Evolutionary conservation across 2,329 filamentous ascomycete species (phyloP).

Genomic region (Clonostachys rhizophaga): DNA sequence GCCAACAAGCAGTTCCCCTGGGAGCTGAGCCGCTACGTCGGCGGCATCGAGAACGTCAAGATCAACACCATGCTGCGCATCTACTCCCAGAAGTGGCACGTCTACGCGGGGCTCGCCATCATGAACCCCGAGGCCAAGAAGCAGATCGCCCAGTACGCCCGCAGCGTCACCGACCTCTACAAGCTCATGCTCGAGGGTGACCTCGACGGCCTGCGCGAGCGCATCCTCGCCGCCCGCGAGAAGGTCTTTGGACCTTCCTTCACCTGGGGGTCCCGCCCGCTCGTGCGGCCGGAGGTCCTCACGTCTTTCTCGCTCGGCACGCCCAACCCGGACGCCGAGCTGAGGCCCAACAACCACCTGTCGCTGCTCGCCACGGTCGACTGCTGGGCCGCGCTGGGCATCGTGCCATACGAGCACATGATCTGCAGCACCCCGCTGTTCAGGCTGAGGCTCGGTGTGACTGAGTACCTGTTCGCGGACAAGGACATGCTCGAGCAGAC

Average conservation of each 20-base stretch:
- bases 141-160: slow-evolving; percentile 92
- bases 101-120: slow-evolving; percentile 95
- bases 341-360: slow-evolving; percentile 86
- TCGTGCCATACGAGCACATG: slow-evolving; percentile 98
- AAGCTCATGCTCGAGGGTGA: slow-evolving; percentile 94
- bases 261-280: slow-evolving; percentile 56
- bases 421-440: slow-evolving; percentile 98
- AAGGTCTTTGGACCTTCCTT: slow-evolving; percentile 70
- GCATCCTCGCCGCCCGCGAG: slow-evolving; percentile 62
- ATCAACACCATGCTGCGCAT: slow-evolving; percentile 97
- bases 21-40: slow-evolving; percentile 93
- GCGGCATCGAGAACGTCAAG: slow-evolving; percentile 98
- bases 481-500: slow-evolving; percentile 76
- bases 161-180: slow-evolving; percentile 88
- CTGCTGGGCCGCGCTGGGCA: slow-evolving; percentile 92
- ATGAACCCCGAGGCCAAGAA: slow-evolving; percentile 88
- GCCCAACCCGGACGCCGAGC: slow-evolving; percentile 47
- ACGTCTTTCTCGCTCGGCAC: slow-evolving; percentile 84
- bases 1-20: slow-evolving; percentile 94
- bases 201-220: slow-evolving; percentile 63
- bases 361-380: slow-evolving; percentile 95
- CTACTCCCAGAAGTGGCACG: slow-evolving; percentile 99
- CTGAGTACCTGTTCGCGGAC: slow-evolving; percentile 90
- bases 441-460: slow-evolving; percentile 94
- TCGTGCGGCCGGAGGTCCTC: slow-evolving; percentile 79